phyloP scores from a whole-genome alignment of 176 grass and related monocot species.

The Eleusine coracana region DNA sequence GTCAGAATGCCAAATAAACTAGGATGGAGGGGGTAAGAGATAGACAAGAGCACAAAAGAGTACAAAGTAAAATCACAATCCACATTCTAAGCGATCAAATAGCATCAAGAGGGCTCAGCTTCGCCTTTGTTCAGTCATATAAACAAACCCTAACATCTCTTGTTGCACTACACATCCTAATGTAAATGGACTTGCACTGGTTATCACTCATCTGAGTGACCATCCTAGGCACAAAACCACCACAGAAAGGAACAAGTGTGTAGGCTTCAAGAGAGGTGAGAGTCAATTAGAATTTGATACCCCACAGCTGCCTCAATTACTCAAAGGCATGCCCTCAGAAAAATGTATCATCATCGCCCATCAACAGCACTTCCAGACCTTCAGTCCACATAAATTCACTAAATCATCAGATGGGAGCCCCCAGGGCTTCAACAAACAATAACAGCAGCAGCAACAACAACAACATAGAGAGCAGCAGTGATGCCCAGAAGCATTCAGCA shows the following conservation, averaged over 20 bases:
- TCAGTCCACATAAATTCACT: neutral
- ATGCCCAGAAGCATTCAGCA: no score
- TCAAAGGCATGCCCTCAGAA: constrained; percentile 23
- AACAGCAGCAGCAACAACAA: neutral
- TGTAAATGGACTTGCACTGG: constrained; percentile 12
- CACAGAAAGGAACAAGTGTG: neutral
- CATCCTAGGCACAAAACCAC: constrained; percentile 28
- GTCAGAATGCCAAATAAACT: no score
- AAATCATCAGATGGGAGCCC: neutral
- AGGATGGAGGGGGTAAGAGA: neutral
- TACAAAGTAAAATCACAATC: no score
- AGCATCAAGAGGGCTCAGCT: neutral
- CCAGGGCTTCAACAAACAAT: neutral
- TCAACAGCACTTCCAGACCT: neutral
- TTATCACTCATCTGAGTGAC: constrained; percentile 16
- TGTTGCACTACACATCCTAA: neutral
- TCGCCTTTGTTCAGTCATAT: constrained; percentile 36
- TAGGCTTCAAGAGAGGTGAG: neutral
- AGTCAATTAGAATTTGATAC: neutral
- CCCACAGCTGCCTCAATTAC: neutral
- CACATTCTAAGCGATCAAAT: no score
- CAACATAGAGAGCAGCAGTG: neutral
- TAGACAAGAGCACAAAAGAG: neutral
- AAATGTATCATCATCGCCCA: constrained; percentile 22
- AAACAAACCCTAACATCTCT: neutral